phyloP scores from a whole-genome alignment of 192 early-diverging fungal species.

The Phlyctochytrium arcticum region DNA sequence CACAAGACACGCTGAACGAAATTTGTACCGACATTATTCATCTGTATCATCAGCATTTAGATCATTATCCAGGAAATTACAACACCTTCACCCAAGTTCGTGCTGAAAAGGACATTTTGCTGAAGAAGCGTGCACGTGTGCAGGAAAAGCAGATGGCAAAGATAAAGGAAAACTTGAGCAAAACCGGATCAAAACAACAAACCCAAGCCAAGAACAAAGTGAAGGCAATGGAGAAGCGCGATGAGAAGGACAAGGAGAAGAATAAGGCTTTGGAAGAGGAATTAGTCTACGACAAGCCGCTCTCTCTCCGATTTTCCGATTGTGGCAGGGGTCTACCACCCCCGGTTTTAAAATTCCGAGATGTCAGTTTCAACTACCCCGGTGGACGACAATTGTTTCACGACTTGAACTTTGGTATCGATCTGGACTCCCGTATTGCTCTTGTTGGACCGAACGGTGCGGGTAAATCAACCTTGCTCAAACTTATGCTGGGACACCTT shows the following conservation, averaged over 20 bases:
- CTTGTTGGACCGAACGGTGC: slow-evolving; percentile 62
- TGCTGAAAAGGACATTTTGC: slow-evolving; percentile 68
- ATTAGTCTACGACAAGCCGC: slow-evolving; percentile 20
- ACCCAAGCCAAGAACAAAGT: slow-evolving; percentile 22
- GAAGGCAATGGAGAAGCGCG: slow-evolving; percentile 29
- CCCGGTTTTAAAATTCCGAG: slow-evolving; percentile 64
- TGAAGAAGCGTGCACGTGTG: slow-evolving; percentile 52
- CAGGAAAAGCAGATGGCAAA: slow-evolving; percentile 62
- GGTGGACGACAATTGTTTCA: slow-evolving; percentile 50
- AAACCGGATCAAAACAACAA: slow-evolving; percentile 56
- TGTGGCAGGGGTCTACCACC: slow-evolving; percentile 54
- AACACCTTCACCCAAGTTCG: slow-evolving; percentile 72
- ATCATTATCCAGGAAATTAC: slow-evolving; percentile 72
- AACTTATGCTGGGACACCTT: slow-evolving; percentile 67
- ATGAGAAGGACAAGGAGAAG: slow-evolving; percentile 27
- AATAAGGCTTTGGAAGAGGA: slow-evolving; percentile 25
- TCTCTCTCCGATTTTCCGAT: slow-evolving; percentile 37
- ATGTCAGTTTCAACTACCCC: slow-evolving; percentile 65
- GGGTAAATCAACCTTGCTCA: slow-evolving; percentile 47
- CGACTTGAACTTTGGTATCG: slow-evolving; percentile 52
- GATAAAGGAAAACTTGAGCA: slow-evolving; percentile 52
- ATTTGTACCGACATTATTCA: slow-evolving; percentile 82
- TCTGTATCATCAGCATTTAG: slow-evolving; percentile 75
- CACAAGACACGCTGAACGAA: slow-evolving; percentile 67
- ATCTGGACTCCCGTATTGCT: slow-evolving; percentile 67